Evolutionary conservation across 441 rosid species (phyloP), one percentile per base, ranked within the genome.

Genomic region (Erodium texanum): DNA sequence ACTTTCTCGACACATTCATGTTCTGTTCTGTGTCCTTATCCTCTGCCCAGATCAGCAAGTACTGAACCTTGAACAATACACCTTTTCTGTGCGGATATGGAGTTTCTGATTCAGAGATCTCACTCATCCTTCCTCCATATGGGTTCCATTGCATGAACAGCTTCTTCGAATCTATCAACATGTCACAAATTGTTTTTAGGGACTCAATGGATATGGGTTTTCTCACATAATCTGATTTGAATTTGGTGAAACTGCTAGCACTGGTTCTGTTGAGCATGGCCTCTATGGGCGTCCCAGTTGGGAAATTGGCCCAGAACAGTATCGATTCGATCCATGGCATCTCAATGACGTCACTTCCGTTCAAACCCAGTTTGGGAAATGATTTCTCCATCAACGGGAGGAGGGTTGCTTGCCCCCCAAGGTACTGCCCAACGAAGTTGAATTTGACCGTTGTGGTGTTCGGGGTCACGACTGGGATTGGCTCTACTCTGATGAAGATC

Each of bases 21-120:
- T 11, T 24, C 43, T 11, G 50, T 70, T 62, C 54, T 0, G 6
- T 0, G 18, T 45, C 54, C 18, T 45, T 15, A 14, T 45, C 16
- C 0, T 45, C 18, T 45, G 12, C 16, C 86, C 84, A 81, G 7
- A 66, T 38, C 5, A 68, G 67, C 62, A 68, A n/a, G 62, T 85
- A 79, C 66, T 79, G 78, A 6, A 81, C 77, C 75, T 71, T 74
- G 71, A 72, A 85, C 6, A 77, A 10, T 19, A 79, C 76, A 5
- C 84, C 89, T 9, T 43, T 19, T 10, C 89, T 73, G 20, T 84
- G 88, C 0, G 93, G 84, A 43, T 71, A 87, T 4, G 92, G 85
- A 19, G 73, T 81, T 65, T 67, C 75, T 0, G 77, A 56, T 2
- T 81, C 86, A 0, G 76, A 45, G 18, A 85, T 73, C 69, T 81